Base-by-base conservation (phyloP, 257 asterid species). In the Petunia axillaris region DNA sequence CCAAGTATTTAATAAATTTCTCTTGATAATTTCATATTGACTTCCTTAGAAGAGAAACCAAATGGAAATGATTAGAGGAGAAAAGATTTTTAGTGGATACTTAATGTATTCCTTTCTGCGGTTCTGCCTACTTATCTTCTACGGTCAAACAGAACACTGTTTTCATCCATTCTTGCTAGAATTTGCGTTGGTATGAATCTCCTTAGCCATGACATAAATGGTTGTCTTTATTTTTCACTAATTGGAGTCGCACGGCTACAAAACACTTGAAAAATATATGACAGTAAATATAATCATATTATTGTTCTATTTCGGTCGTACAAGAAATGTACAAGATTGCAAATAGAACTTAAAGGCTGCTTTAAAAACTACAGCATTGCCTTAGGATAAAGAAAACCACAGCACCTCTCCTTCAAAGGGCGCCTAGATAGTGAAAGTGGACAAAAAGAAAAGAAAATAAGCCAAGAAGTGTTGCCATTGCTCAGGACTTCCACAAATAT, bases 41-140 rank as follows among this genome's bases (percentile, higher is more conserved):
- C 46, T 70, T 70, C 58, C 16, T 44, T 8, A 68, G 4, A 0
- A 44, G 2, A 70, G 58, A 46, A n/a, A 1, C 41, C 76, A n/a
- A 57, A 46, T 25, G 39, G n/a, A 43, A n/a, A 70, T 46, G 59
- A 70, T 70, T 68, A 44, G 16, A 16, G n/a, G 8, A 43, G 1
- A 2, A 4, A 8, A n/a, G n/a, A 70, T 70, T 25, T 44, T 70
- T 46, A 46, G 77, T 46, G 25, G 77, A 41, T 46, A 70, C 43
- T 44, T 46, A n/a, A n/a, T n/a, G n/a, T n/a, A n/a, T n/a, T n/a
- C n/a, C n/a, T n/a, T n/a, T n/a, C n/a, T n/a, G n/a, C n/a, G n/a
- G n/a, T n/a, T n/a, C n/a, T 46, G 46, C 58, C 41, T 70, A 70
- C 77, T 25, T 41, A 70, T 70, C 77, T 46, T 46, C 59, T 2